Conservation (phyloP, 306 rosid species). For the Sophora flavescens region DNA sequence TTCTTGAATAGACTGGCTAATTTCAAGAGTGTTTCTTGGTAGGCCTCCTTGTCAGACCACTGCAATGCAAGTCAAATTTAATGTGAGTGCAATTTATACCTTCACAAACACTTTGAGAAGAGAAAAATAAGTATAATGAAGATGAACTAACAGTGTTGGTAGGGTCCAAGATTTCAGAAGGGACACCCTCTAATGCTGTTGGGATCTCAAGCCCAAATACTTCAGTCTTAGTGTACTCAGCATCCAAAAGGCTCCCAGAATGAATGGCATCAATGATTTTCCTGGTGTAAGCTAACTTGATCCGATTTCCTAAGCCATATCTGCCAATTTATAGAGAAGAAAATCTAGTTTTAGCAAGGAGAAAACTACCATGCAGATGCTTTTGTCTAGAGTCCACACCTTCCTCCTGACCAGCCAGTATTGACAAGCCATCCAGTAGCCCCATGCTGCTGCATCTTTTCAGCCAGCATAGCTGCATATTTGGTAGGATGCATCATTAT, state of each 20-base stretch:
- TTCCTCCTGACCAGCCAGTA: conserved; percentile 91
- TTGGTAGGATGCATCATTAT: conserved; percentile 90
- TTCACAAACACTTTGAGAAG: neutral
- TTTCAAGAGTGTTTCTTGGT: conserved; percentile 61
- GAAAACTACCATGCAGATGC: conserved; percentile 12
- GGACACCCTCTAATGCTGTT: conserved; percentile 72
- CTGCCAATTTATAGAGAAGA: conserved; percentile 49
- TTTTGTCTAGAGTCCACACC: conserved; percentile 47
- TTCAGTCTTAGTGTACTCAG: conserved; percentile 63
- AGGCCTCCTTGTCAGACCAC: conserved; percentile 77
- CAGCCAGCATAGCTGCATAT: conserved; percentile 84
- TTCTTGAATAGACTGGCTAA: conserved; percentile 74
- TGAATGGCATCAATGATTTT: conserved; percentile 84
- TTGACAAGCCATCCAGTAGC: conserved; percentile 94
- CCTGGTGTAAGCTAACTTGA: conserved; percentile 76
- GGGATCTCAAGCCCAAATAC: conserved; percentile 85
- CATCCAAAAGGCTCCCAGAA: conserved; percentile 60
- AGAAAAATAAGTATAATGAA: neutral
- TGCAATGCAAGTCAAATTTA: conserved; percentile 46
- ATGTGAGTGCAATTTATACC: conserved; percentile 1
- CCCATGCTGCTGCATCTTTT: conserved; percentile 81
- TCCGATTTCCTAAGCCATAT: conserved; percentile 72
- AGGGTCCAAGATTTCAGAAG: conserved; percentile 78
- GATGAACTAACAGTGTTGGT: conserved; percentile 64
- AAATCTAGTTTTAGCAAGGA: conserved; percentile 16